Evolutionary conservation across 164 flowering plant species (phyloP).

Genomic region (Magnolia changhungtana): DNA sequence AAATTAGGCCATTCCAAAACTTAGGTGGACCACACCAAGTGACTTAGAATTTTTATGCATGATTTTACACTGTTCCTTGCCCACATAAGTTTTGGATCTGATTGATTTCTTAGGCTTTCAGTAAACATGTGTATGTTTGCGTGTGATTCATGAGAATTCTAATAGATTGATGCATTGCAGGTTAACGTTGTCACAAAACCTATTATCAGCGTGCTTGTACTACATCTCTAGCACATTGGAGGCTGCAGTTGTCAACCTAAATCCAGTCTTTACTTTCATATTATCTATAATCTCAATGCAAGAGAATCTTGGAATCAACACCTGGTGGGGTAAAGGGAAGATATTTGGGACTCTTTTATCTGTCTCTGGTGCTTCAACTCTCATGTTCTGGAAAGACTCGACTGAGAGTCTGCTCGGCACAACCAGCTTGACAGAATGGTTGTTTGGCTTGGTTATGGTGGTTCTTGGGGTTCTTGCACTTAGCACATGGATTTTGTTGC

Average conservation of each 20-base stretch:
- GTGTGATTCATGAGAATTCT: no score
- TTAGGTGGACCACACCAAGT: no score
- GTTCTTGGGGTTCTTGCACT: conserved; percentile 20
- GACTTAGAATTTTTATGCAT: no score
- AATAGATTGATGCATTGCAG: background rate
- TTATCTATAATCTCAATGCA: conserved; percentile 8
- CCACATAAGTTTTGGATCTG: no score
- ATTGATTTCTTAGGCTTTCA: no score
- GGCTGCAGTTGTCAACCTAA: conserved; percentile 9
- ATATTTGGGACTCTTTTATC: conserved; percentile 8
- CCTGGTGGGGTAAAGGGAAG: conserved; percentile 6
- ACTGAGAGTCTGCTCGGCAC: background rate
- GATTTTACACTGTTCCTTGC: no score
- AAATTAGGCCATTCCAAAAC: no score
- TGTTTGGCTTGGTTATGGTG: conserved; percentile 18
- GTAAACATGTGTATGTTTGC: no score
- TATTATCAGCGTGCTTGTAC: conserved; percentile 4
- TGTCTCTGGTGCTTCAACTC: conserved; percentile 7
- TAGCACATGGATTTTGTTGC: conserved; percentile 23
- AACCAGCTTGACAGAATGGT: conserved; percentile 1
- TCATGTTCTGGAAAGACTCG: conserved; percentile 14
- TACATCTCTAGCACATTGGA: conserved; percentile 12
- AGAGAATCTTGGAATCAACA: conserved; percentile 3
- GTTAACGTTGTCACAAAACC: conserved; percentile 12
- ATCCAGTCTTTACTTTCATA: conserved; percentile 5